These are phyloP conservation scores for Melampsora abietis-canadensis DNA, from an alignment of 1,284 basidiomycete species.

Conservation along the genomic window DNA sequence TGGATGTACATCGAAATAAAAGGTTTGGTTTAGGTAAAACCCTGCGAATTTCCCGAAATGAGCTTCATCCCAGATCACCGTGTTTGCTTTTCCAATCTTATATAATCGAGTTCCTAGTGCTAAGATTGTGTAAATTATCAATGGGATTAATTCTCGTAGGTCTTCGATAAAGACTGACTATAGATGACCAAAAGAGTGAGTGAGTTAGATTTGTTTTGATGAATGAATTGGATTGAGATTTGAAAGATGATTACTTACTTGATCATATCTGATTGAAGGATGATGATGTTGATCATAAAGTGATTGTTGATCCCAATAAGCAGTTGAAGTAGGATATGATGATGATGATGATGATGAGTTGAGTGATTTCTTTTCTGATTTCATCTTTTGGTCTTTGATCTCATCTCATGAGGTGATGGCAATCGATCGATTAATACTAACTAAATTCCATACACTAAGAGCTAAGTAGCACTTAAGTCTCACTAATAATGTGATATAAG, in stretches of 20 bases:
- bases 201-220: neutral
- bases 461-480: too few species aligned
- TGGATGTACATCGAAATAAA: constrained; percentile 96
- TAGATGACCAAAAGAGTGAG: neutral
- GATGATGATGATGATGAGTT: too few species aligned
- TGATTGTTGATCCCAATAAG: neutral
- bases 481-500: too few species aligned
- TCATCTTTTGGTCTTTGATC: too few species aligned
- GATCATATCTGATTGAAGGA: neutral
- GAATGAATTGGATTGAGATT: neutral
- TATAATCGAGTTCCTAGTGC: constrained; percentile 92
- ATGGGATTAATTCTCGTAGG: constrained; percentile 58
- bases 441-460: too few species aligned
- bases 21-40: constrained; percentile 90
- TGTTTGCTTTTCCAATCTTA: constrained; percentile 79
- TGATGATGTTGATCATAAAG: neutral
- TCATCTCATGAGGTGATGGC: too few species aligned
- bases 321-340: neutral
- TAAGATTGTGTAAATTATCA: constrained; percentile 83
- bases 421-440: too few species aligned
- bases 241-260: neutral
- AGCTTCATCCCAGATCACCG: constrained; percentile 97
- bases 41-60: constrained; percentile 97
- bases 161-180: constrained; percentile 11
- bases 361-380: too few species aligned